phyloP scores from a whole-genome alignment of 768 basidiomycete species.

The Serpula lacrymans region DNA sequence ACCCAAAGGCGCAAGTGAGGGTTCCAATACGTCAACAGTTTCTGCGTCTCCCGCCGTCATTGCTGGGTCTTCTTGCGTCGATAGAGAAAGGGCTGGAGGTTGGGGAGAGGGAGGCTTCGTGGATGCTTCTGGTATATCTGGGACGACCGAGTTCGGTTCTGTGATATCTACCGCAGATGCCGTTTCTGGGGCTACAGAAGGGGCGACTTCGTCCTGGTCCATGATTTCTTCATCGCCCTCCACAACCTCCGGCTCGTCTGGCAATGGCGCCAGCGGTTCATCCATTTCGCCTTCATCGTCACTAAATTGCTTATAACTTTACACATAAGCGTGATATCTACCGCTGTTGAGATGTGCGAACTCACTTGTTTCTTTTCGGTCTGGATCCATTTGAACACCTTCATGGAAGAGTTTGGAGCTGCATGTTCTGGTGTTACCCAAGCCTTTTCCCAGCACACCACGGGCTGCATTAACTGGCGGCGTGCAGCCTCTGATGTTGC shows the following conservation, averaged over 20 bases:
- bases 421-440: slow-evolving; percentile 62
- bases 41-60: slow-evolving; percentile 32
- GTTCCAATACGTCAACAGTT: slow-evolving; percentile 44
- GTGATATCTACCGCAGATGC: slow-evolving; percentile 32
- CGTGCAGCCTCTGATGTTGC: slow-evolving; percentile 79
- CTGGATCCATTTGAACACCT: slow-evolving; percentile 75
- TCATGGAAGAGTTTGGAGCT: slow-evolving; percentile 54
- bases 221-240: slow-evolving; percentile 77
- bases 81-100: slow-evolving; percentile 58
- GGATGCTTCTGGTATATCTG: slow-evolving; percentile 42
- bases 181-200: slow-evolving; percentile 38
- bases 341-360: slow-evolving; percentile 2
- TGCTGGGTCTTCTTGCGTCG: slow-evolving; percentile 43
- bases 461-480: slow-evolving; percentile 84
- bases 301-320: slow-evolving; percentile 67
- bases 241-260: slow-evolving; percentile 70
- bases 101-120: slow-evolving; percentile 68
- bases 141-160: slow-evolving; percentile 30
- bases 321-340: slow-evolving; percentile 4
- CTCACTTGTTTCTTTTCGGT: slow-evolving; percentile 75
- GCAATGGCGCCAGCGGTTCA: slow-evolving; percentile 77
- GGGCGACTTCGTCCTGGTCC: slow-evolving; percentile 58
- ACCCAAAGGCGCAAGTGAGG: slow-evolving; percentile 55
- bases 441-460: slow-evolving; percentile 81
- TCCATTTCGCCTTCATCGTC: slow-evolving; percentile 81